Evolutionary conservation across 805 yeast species (phyloP), one percentile per base, ranked within the genome.

Genomic region (Nadsonia fulvescens): DNA sequence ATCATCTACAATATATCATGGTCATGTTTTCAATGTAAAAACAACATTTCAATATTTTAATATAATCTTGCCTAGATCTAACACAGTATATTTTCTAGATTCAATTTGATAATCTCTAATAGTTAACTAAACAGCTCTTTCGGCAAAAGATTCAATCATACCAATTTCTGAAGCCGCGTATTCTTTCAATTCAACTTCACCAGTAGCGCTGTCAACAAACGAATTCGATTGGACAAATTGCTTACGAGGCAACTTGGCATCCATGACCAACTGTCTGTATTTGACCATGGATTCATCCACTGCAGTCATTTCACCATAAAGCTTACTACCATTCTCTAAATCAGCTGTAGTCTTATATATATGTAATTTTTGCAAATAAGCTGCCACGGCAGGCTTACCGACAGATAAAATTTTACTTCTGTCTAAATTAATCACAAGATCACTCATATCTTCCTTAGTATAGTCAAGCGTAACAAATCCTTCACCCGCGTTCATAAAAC

Each of bases 151-250:
- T 49, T 71, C 65, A 41, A 81, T 74, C 75, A 81, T 62, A 14
- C 92, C 93, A 18, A 57, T 54, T 37, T 69, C 70, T 8, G 70
- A 58, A 44, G 76, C 86, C 14, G 66, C 71, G 40, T 81, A 81
- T 43, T 77, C 92, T 31, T 57, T 60, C n/a, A 79, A 56, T 20
- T 51, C 58, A 16, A 73, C 69, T 24, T 39, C 37, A 6, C 49
- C 58, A 4, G 49, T 60, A 5, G 47, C 58, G 7, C 28, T 36
- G 9, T 36, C 36, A 23, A 66, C 34, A 14, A 52, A 38, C 6
- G 92, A 74, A 50, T 81, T 81, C 14, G 82, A 78, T 51, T 81
- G 94, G 31, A 81, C 68, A 37, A 73, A 64, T 46, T 78, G 91
- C 48, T 70, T 73, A 48, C 94, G 66, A 34, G 94, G 92, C 38